Conservation (phyloP, 2,329 filamentous ascomycete species). For the Beauveria sp. region DNA sequence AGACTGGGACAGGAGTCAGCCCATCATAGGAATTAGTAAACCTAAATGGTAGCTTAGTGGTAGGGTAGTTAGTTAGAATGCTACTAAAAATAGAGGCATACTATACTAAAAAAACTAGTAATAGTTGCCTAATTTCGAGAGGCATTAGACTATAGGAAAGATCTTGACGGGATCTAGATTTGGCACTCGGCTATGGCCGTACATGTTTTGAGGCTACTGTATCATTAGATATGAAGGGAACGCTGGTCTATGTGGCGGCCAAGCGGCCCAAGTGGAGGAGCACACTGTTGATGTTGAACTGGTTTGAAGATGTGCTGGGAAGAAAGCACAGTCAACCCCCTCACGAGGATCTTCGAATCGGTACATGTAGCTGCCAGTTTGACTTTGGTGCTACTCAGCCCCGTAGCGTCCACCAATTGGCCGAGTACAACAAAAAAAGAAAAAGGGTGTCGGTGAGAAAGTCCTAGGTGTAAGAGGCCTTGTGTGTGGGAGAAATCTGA, state of each 20-base stretch:
- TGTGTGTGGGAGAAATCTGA: too few species aligned
- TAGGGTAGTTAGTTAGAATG: background rate
- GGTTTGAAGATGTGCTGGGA: background rate
- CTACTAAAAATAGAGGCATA: background rate
- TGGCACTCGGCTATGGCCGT: background rate
- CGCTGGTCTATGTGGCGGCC: too few species aligned
- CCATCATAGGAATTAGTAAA: too few species aligned
- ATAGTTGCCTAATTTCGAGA: background rate
- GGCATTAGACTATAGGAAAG: background rate
- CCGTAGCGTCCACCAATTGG: too few species aligned
- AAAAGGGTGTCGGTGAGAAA: too few species aligned
- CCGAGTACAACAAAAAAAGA: too few species aligned
- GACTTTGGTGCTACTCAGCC: too few species aligned
- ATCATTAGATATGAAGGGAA: too few species aligned
- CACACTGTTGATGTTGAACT: background rate
- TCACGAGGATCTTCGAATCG: background rate
- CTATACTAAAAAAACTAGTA: background rate
- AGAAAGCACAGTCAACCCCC: background rate
- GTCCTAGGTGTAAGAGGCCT: too few species aligned
- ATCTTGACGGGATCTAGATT: background rate
- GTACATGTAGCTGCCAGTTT: background rate
- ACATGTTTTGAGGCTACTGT: background rate
- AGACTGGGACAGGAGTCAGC: background rate
- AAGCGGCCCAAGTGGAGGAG: background rate
- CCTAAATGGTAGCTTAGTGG: background rate